phyloP scores from a whole-genome alignment of 495 filamentous ascomycete genomes.

The Venustampulla echinocandica region DNA sequence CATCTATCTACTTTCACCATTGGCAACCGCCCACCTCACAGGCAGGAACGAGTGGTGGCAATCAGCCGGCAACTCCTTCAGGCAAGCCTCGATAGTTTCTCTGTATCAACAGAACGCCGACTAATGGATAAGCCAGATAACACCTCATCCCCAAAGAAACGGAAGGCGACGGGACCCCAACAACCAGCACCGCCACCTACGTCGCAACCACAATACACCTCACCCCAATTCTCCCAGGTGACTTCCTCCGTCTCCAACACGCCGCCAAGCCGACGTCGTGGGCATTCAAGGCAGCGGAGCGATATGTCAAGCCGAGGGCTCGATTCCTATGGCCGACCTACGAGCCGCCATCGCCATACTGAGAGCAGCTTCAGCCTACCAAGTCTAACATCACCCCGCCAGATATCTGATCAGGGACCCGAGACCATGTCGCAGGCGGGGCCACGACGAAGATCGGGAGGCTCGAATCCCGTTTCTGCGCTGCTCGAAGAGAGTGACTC shows the following conservation, averaged over 20 bases:
- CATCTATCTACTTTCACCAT: slow-evolving; percentile 82
- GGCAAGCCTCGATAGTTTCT: slow-evolving; percentile 52
- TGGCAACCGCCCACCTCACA: slow-evolving; percentile 73
- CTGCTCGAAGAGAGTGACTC: slow-evolving; percentile 17
- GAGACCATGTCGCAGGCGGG: slow-evolving; percentile 2
- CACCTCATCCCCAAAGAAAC: slow-evolving; percentile 59
- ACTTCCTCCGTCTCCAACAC: slow-evolving; percentile 46
- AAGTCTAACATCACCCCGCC: slow-evolving; percentile 10
- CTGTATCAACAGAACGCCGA: slow-evolving; percentile 21
- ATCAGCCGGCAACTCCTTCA: slow-evolving; percentile 57
- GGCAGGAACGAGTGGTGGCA: slow-evolving; percentile 39
- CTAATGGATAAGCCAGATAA: slow-evolving; percentile 40
- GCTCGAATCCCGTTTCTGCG: slow-evolving; percentile 19
- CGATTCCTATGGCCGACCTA: slow-evolving; percentile 18
- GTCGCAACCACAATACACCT: slow-evolving; percentile 41
- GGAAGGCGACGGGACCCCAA: slow-evolving; percentile 60
- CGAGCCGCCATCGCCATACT: slow-evolving; percentile 20
- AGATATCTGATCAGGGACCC: slow-evolving; percentile 3
- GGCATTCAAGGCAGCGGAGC: slow-evolving; percentile 62
- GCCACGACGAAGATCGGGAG: slow-evolving; percentile 15
- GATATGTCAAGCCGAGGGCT: slow-evolving; percentile 31
- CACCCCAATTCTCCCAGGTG: slow-evolving; percentile 48
- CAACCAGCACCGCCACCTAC: slow-evolving; percentile 48
- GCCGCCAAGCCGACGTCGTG: slow-evolving; percentile 50
- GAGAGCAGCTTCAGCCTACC: slow-evolving; percentile 17